A percentile compares a stretch with the other conserved stretches of the same genome.
These are phyloP conservation scores for Skeletonema tropicum DNA, from an alignment of 108 stramenopile species.

Conservation along the genomic window DNA sequence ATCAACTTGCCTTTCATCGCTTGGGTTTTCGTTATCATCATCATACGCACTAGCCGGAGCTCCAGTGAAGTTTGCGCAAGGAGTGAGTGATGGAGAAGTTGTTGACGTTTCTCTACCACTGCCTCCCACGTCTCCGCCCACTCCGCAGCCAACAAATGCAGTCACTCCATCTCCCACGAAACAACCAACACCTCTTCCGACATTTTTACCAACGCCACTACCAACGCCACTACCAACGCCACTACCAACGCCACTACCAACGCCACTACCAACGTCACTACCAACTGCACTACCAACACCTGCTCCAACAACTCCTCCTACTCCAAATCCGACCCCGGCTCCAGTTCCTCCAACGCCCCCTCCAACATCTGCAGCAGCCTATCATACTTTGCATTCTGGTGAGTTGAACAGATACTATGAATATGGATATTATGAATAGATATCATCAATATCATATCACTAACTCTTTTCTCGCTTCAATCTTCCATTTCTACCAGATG, in stretches of 20 bases:
- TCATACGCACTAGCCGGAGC: not conserved
- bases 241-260: too few species aligned
- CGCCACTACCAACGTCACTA: too few species aligned
- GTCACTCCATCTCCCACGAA: not conserved
- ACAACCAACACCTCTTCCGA: too few species aligned
- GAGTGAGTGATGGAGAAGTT: not conserved
- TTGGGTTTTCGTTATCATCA: not conserved
- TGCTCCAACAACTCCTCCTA: too few species aligned
- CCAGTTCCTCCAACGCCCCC: too few species aligned
- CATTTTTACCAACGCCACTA: too few species aligned
- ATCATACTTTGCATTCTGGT: not conserved
- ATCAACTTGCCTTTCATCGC: not conserved
- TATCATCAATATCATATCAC: too few species aligned
- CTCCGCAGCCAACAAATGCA: not conserved
- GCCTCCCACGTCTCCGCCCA: not conserved
- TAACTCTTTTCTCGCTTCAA: not conserved
- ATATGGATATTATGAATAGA: too few species aligned
- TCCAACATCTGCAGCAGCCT: not conserved
- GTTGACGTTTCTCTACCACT: not conserved
- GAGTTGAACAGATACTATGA: not conserved
- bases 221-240: too few species aligned
- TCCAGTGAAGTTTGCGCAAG: not conserved
- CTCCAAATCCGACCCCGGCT: too few species aligned
- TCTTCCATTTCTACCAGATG: not conserved
- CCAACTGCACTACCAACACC: too few species aligned